These are phyloP conservation scores for Suillus americanus DNA, from an alignment of 768 basidiomycete species.

Conservation along the genomic window DNA sequence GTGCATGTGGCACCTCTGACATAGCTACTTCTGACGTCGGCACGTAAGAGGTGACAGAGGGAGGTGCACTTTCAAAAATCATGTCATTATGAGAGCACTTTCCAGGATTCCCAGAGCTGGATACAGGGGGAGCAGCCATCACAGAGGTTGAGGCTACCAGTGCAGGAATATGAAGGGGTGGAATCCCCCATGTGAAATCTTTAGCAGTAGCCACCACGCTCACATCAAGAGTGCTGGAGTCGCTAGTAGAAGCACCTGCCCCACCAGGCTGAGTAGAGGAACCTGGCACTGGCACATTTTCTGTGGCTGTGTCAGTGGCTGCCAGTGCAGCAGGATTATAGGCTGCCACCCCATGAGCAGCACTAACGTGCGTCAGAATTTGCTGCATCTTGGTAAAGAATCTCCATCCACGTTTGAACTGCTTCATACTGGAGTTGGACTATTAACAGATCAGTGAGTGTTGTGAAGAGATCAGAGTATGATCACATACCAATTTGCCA, in stretches of 20 bases:
- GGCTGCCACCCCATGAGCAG: neutral
- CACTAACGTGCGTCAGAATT: neutral
- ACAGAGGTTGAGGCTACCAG: neutral
- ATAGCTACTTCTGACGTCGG: neutral
- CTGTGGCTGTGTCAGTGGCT: neutral
- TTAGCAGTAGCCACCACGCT: neutral
- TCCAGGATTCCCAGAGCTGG: neutral
- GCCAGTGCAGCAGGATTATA: neutral
- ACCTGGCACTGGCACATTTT: neutral
- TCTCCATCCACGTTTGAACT: neutral
- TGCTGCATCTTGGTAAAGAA: neutral
- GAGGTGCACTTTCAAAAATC: neutral
- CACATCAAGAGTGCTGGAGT: neutral
- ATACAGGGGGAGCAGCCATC: neutral
- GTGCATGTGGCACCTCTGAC: neutral
- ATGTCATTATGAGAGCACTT: neutral
- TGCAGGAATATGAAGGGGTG: neutral
- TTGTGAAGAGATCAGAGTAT: neutral
- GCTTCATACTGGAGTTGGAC: neutral
- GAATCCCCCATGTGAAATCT: neutral
- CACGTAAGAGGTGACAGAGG: neutral
- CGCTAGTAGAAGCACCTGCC: neutral
- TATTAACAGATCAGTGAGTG: neutral
- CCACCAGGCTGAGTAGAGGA: neutral
- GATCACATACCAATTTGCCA: neutral